Conservation (phyloP, 345 rosid species). For the Xanthoceras sorbifolium region DNA sequence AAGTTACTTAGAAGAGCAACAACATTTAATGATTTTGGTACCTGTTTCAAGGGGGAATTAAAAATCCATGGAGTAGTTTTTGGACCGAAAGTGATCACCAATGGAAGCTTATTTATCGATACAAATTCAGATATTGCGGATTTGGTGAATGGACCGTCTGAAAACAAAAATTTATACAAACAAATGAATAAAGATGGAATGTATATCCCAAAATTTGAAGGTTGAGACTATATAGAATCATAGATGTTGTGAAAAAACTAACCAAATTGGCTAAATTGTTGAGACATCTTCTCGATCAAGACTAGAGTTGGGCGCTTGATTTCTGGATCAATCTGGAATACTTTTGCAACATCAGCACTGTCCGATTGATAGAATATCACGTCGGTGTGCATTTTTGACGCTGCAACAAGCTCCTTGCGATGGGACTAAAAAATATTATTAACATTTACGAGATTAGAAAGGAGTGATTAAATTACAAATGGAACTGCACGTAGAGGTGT, state of each 20-base stretch:
- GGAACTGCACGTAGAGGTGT: too few relatives aligned
- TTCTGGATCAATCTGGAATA: neutral
- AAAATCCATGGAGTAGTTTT: neutral
- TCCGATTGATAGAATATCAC: conserved; percentile 5
- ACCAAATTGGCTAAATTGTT: neutral
- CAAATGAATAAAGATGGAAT: neutral
- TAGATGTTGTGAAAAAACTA: neutral
- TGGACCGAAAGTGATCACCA: neutral
- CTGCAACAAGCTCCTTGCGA: neutral
- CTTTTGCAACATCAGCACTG: conserved; percentile 3
- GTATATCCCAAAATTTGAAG: neutral
- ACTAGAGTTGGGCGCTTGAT: conserved; percentile 4
- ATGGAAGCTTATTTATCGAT: neutral
- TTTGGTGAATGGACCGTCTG: neutral
- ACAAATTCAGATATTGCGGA: neutral
- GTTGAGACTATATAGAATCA: neutral
- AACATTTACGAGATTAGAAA: neutral
- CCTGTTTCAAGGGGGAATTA: neutral
- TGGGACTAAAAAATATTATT: neutral
- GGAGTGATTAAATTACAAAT: neutral
- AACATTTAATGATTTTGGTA: neutral
- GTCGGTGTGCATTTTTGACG: neutral
- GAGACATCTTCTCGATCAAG: neutral
- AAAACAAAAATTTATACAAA: neutral
- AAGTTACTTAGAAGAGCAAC: too few relatives aligned